These are phyloP conservation scores for Lathyrus aphaca DNA, from an alignment of 306 rosid genomes.

Conservation along the genomic window DNA sequence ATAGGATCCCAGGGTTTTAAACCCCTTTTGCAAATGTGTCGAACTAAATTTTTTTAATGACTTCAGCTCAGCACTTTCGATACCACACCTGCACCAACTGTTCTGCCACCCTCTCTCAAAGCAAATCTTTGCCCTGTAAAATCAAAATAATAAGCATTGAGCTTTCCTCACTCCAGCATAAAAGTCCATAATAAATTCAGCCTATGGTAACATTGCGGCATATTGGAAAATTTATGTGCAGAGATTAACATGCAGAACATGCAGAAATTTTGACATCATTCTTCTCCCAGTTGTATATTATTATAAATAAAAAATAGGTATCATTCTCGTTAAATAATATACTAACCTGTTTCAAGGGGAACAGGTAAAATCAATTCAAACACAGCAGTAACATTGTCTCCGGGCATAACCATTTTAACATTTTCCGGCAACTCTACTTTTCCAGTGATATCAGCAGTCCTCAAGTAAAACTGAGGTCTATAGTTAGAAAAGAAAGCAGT, in stretches of 20 bases:
- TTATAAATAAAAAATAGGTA: neutral
- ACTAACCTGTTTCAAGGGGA: constrained; percentile 92
- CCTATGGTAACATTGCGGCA: neutral
- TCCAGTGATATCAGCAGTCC: constrained; percentile 98
- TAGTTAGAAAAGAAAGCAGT: constrained; percentile 97
- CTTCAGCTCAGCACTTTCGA: constrained; percentile 76
- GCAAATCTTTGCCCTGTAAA: constrained; percentile 98
- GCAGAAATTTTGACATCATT: neutral
- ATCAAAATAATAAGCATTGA: constrained; percentile 32
- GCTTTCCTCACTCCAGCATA: constrained; percentile 8
- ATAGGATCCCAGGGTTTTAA: constrained; percentile 28
- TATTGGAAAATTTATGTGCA: neutral
- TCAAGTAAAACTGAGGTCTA: constrained; percentile 93
- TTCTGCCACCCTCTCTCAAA: constrained; percentile 98
- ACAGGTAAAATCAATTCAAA: constrained; percentile 86
- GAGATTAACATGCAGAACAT: neutral
- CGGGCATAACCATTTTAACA: constrained; percentile 98
- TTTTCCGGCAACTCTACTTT: constrained; percentile 89
- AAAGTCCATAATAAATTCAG: constrained; percentile 1
- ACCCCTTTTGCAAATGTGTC: constrained; percentile 39
- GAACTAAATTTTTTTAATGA: constrained; percentile 36
- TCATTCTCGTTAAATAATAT: neutral
- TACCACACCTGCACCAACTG: constrained; percentile 99
- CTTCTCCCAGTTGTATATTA: neutral
- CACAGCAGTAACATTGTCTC: constrained; percentile 88